Evolutionary conservation across 2,329 filamentous ascomycete genomes (phyloP).

Genomic region (Pseudopyrenochaeta lycopersici): DNA sequence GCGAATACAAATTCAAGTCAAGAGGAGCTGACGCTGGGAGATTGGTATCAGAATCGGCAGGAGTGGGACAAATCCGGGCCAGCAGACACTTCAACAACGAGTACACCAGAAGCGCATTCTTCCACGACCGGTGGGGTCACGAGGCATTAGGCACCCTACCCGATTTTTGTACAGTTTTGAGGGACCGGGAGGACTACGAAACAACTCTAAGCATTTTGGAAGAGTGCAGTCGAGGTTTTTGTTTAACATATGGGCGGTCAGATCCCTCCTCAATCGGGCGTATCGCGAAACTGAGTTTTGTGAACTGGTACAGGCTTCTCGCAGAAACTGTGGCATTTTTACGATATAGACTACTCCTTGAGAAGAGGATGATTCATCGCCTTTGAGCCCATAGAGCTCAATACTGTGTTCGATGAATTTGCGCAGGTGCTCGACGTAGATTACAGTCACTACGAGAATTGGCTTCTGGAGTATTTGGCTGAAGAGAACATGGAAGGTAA

Average conservation of each 20-base stretch:
- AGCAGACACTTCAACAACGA: background rate
- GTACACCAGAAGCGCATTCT: background rate
- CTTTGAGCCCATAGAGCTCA: background rate
- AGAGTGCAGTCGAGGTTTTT: background rate
- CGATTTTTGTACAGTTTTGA: background rate
- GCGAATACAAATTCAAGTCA: conserved; percentile 8
- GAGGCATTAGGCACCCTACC: background rate
- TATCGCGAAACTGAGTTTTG: background rate
- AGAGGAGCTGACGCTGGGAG: conserved; percentile 4
- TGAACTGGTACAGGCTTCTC: background rate
- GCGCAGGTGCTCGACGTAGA: background rate
- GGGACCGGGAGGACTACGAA: background rate
- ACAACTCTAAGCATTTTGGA: background rate
- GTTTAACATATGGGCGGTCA: background rate
- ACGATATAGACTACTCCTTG: background rate
- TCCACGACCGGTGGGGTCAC: background rate
- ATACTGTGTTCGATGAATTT: background rate
- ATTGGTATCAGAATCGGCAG: background rate
- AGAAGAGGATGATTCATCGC: background rate
- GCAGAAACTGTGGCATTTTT: background rate
- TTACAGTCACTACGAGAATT: background rate
- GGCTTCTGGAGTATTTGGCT: too few relatives aligned
- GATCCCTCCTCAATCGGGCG: background rate
- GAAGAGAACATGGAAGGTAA: too few relatives aligned
- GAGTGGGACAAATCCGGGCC: background rate